Conservation (phyloP, 805 yeast species). For the Yamadazyma sp. region DNA sequence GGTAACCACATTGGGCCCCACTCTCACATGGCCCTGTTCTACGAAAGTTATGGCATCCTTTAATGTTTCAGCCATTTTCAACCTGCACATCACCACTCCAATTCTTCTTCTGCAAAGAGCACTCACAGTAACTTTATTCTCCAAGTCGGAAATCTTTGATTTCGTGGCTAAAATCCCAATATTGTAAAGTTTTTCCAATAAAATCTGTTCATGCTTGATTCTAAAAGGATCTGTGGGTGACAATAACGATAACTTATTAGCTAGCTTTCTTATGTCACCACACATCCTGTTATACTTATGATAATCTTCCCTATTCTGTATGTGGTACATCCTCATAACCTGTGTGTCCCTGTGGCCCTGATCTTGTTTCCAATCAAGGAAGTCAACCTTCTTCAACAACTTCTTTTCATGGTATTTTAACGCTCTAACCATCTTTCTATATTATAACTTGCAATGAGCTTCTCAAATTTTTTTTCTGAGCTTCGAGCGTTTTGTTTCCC, state of each 20-base stretch:
- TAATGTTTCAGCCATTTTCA: constrained; percentile 89
- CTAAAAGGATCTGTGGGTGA: constrained; percentile 88
- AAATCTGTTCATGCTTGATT: constrained; percentile 80
- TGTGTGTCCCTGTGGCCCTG: constrained; percentile 94
- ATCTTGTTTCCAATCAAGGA: constrained; percentile 97
- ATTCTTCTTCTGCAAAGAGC: constrained; percentile 90
- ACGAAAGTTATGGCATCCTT: constrained; percentile 87
- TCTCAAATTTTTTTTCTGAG: constrained; percentile 6
- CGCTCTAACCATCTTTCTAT: constrained; percentile 67
- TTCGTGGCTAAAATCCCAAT: constrained; percentile 91
- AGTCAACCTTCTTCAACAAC: constrained; percentile 90
- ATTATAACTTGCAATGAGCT: constrained; percentile 8
- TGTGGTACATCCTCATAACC: constrained; percentile 91
- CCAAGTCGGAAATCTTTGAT: constrained; percentile 87
- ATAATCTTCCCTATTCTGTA: constrained; percentile 94
- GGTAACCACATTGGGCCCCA: constrained; percentile 93
- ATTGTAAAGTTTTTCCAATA: constrained; percentile 80
- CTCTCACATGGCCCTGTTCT: constrained; percentile 97
- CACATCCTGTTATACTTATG: constrained; percentile 90
- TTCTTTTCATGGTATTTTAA: constrained; percentile 95
- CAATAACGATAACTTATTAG: constrained; percentile 79
- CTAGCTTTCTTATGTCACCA: constrained; percentile 86
- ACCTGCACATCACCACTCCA: constrained; percentile 91
- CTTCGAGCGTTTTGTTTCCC: not conserved
- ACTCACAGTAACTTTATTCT: constrained; percentile 87